Percentiles rank a stretch among this genome's conserved stretches.
Evolutionary conservation across 352 stramenopile species (phyloP).

Genomic region (Globisporangium lucens): DNA sequence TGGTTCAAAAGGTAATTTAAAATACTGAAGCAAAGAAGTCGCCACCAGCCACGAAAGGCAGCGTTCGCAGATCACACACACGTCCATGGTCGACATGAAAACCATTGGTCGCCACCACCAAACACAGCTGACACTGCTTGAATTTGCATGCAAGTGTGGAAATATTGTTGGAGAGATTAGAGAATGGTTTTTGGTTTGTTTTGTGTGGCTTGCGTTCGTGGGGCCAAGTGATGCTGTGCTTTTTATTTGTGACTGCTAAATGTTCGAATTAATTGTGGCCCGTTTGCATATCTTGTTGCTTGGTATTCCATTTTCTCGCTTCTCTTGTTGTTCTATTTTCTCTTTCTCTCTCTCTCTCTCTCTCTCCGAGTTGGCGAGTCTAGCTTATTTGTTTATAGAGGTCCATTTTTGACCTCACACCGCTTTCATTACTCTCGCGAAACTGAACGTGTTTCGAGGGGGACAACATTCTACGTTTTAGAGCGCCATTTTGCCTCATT

Average conservation of each 20-base stretch:
- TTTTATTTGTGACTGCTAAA: neutral
- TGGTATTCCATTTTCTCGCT: neutral
- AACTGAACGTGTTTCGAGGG: too few species aligned
- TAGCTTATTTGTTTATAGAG: neutral
- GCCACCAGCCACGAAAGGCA: too few species aligned
- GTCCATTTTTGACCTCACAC: neutral
- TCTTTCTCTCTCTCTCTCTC: neutral
- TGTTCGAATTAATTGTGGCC: neutral
- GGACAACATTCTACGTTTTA: too few species aligned
- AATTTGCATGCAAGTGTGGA: too few species aligned
- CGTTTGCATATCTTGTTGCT: neutral
- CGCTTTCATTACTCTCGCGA: too few species aligned
- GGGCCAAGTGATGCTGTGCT: neutral
- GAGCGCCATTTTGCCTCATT: too few species aligned
- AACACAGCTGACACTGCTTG: too few species aligned
- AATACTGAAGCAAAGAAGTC: neutral
- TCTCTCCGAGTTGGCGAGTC: neutral
- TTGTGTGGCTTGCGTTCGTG: neutral
- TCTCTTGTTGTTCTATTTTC: too few species aligned
- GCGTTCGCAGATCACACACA: too few species aligned
- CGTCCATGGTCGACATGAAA: too few species aligned
- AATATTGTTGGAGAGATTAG: too few species aligned
- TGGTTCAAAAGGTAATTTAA: neutral
- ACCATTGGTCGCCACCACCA: too few species aligned
- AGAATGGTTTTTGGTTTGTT: neutral